Conservation (phyloP, 306 rosid genomes). For the Inga leiocalycina region DNA sequence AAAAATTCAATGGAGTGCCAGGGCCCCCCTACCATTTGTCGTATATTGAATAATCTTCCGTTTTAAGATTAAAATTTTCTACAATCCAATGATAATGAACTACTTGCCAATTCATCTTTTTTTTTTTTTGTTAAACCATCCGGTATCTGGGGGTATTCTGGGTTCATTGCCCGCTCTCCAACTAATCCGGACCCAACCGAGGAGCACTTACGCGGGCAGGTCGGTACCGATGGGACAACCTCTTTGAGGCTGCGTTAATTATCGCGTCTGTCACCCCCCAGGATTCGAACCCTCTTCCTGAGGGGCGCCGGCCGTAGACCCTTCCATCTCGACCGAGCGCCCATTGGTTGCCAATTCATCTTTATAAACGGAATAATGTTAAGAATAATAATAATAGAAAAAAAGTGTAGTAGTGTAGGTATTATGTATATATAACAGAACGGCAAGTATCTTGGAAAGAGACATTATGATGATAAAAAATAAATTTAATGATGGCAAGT, state of each 20-base stretch:
- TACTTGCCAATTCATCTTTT: neutral
- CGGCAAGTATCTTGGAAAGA: constrained; percentile 14
- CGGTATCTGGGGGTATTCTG: too few relatives aligned
- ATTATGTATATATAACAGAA: neutral
- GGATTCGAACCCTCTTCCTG: too few relatives aligned
- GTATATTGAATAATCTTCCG: neutral
- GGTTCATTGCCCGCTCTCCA: too few relatives aligned
- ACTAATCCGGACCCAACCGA: too few relatives aligned
- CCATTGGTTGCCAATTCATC: neutral
- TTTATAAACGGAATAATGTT: neutral
- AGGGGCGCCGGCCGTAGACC: too few relatives aligned
- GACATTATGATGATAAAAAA: constrained; percentile 20
- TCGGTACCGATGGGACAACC: too few relatives aligned
- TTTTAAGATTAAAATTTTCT: neutral
- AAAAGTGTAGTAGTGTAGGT: too few relatives aligned
- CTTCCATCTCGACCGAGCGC: too few relatives aligned
- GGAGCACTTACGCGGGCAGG: too few relatives aligned
- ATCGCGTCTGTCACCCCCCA: too few relatives aligned
- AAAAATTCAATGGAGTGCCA: neutral
- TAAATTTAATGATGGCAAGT: neutral
- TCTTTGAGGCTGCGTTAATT: too few relatives aligned
- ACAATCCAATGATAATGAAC: neutral
- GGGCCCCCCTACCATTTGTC: neutral
- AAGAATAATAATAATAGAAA: neutral
- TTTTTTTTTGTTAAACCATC: too few relatives aligned